These are phyloP conservation scores for Tuber borchii DNA, from an alignment of 495 filamentous ascomycete species.

Conservation along the genomic window DNA sequence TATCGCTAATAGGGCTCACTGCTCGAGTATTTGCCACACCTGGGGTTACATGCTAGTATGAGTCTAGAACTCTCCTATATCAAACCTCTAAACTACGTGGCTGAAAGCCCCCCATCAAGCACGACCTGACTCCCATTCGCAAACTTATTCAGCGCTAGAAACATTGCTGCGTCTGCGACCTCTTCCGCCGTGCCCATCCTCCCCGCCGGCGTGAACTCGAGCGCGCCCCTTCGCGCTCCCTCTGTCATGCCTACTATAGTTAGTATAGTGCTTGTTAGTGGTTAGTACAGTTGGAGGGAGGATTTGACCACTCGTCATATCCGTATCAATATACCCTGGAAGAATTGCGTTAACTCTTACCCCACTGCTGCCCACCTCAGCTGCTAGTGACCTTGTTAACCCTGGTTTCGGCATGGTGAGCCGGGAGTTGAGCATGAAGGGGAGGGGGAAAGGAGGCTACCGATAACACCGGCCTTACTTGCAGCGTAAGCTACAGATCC, in stretches of 20 bases:
- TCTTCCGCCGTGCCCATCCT: slow-evolving; percentile 63
- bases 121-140: slow-evolving; percentile 80
- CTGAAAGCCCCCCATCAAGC: slow-evolving; percentile 77
- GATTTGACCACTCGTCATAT: slow-evolving; percentile 59
- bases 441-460: slow-evolving; percentile 41
- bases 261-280: background rate
- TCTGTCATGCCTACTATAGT: slow-evolving; percentile 23
- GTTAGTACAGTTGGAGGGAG: slow-evolving; percentile 2
- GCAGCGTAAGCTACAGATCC: slow-evolving; percentile 71
- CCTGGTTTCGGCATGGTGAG: slow-evolving; percentile 42
- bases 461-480: slow-evolving; percentile 70
- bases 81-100: slow-evolving; percentile 44
- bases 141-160: slow-evolving; percentile 70
- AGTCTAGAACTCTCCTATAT: background rate
- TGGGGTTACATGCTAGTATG: background rate
- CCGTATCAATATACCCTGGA: slow-evolving; percentile 76
- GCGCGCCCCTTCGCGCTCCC: slow-evolving; percentile 9
- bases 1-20: background rate
- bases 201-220: slow-evolving; percentile 56
- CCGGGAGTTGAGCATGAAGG: background rate
- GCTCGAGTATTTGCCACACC: background rate
- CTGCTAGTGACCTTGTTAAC: slow-evolving; percentile 63
- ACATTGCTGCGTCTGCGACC: slow-evolving; percentile 72
- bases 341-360: slow-evolving; percentile 72
- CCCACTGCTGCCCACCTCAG: slow-evolving; percentile 53